Percentiles rank a stretch among this genome's conserved stretches.
Evolutionary conservation across 2,329 filamentous ascomycete genomes (phyloP).

Genomic region (Apiospora saccharicola): DNA sequence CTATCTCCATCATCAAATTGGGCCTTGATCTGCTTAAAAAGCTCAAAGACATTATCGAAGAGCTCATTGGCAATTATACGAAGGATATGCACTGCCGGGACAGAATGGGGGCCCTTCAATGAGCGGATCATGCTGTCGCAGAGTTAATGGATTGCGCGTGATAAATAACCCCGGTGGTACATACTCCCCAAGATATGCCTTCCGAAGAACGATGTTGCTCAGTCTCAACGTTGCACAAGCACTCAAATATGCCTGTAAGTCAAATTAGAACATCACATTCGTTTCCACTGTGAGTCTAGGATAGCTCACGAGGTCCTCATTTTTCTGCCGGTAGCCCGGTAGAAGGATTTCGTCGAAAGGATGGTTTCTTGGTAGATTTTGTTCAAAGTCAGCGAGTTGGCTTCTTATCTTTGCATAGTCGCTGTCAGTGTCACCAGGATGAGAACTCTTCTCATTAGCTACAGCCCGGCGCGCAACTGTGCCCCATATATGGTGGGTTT

Average conservation of each 20-base stretch:
- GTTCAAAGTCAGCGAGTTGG: constrained; percentile 57
- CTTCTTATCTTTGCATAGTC: constrained; percentile 54
- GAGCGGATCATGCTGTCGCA: constrained; percentile 18
- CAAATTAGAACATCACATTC: not conserved
- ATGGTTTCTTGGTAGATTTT: constrained; percentile 54
- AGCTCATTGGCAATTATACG: constrained; percentile 53
- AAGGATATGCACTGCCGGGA: constrained; percentile 46
- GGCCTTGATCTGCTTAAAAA: constrained; percentile 59
- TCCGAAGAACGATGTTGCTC: constrained; percentile 63
- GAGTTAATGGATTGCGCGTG: not conserved
- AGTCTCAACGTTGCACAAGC: constrained; percentile 63
- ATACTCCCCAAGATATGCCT: constrained; percentile 61
- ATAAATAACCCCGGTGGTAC: constrained; percentile 29
- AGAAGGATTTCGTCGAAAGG: constrained; percentile 53
- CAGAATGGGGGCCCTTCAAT: constrained; percentile 27
- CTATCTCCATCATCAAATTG: constrained; percentile 53
- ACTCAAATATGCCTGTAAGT: constrained; percentile 57
- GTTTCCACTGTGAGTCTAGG: not conserved
- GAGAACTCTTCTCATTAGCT: constrained; percentile 50
- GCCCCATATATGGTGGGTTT: constrained; percentile 63
- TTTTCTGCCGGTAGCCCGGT: constrained; percentile 54
- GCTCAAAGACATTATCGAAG: constrained; percentile 55
- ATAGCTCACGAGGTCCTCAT: constrained; percentile 55
- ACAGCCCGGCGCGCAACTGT: constrained; percentile 57
- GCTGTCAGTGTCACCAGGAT: constrained; percentile 56